Evolutionary conservation across 352 stramenopile genomes (phyloP), one percentile per base, ranked within the genome.

Genomic region (Aphanomyces stellatus): DNA sequence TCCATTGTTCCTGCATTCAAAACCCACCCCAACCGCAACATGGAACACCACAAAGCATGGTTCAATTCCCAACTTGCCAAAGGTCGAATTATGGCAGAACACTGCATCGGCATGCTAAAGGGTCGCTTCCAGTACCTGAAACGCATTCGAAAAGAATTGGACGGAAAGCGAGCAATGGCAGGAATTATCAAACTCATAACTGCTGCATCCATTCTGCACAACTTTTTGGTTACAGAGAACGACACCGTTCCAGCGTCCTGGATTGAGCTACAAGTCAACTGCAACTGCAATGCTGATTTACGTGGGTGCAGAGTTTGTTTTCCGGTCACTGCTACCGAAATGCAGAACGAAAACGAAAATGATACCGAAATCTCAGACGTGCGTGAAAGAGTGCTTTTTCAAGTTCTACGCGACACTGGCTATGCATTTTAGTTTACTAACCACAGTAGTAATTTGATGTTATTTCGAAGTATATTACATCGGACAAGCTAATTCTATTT

Each of bases 1-100:
- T 53, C 56, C 31, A 70, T 72, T 65, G 62, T 72, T 33, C 62
- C 70, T 17, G 70, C 65, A 3, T 71, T 66, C 51, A 73, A 75
- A 34, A 71, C 72, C 27, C 33, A 49, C 0, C 51, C 65, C 17
- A 56, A 63, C 4, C 42, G 35, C 24, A 40, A 64, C 17, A 13
- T 75, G 3, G 51, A 75, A 35, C 53, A 43, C 17, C n/a, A 69
- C 22, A 27, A 59, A 11, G 30, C 24, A 5, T 73, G 70, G 13
- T 73, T 75, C 57, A 73, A 73, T 48, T 66, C 22, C 4, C 8
- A 65, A 17, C 35, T 75, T 19, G 71, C 53, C 3, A 69, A 57
- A 1, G 27, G 34, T 31, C 35, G 71, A 1, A 73, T 71, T 5
- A 75, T 71, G 37, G 70, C 61, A 7, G 71, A 75, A 28, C 71